Conservation (phyloP, 2,329 filamentous ascomycete genomes). For the Dothideomycetes sp. region DNA sequence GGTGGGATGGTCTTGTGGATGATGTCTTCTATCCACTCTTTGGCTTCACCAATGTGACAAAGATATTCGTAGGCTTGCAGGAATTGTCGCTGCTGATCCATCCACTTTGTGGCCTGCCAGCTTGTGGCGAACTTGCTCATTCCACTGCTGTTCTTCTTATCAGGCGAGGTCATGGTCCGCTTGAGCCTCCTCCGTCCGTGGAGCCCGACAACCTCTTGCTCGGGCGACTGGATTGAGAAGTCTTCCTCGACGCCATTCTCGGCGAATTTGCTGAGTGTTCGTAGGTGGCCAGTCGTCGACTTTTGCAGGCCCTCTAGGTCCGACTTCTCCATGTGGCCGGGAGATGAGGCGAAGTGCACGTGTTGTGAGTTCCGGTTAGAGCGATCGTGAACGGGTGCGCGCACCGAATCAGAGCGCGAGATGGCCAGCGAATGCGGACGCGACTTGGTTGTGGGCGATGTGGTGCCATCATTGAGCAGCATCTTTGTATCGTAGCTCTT, state of each 20-base stretch:
- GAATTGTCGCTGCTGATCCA: constrained; percentile 97
- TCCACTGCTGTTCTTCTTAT: constrained; percentile 34
- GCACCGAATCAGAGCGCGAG: constrained; percentile 25
- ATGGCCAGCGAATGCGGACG: constrained; percentile 19
- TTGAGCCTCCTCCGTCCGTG: constrained; percentile 77
- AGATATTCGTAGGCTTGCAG: constrained; percentile 96
- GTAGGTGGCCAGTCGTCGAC: constrained; percentile 81
- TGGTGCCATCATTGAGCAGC: constrained; percentile 7
- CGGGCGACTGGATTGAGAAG: constrained; percentile 64
- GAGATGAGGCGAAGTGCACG: constrained; percentile 19
- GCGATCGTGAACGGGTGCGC: constrained; percentile 21
- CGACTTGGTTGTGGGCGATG: constrained; percentile 14
- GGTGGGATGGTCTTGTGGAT: constrained; percentile 77
- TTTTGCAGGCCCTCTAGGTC: constrained; percentile 75
- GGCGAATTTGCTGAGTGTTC: constrained; percentile 74
- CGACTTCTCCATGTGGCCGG: constrained; percentile 33
- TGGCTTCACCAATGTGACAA: constrained; percentile 96
- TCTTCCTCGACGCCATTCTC: constrained; percentile 66
- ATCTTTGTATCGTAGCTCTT: constrained; percentile 4
- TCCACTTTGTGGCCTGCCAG: constrained; percentile 86
- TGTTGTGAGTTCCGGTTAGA: constrained; percentile 14
- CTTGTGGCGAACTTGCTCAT: constrained; percentile 21
- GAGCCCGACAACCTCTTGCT: constrained; percentile 79
- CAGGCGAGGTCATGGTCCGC: constrained; percentile 45
- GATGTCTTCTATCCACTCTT: constrained; percentile 96